phyloP scores from a whole-genome alignment of 1,284 basidiomycete genomes.

The Exobasidium cylindrosporum region DNA sequence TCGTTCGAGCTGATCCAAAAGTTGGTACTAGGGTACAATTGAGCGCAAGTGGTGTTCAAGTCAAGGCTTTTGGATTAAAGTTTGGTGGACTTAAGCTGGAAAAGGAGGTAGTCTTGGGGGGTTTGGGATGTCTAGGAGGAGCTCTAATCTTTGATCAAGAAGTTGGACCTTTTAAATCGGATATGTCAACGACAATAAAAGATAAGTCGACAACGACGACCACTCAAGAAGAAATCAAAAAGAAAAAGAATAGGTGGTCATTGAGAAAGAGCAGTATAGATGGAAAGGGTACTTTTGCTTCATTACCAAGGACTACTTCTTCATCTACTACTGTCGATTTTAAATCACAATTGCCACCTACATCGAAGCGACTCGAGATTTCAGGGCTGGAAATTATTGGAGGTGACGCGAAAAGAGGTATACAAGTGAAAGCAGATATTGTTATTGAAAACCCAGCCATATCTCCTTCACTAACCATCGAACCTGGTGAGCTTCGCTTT shows the following conservation, averaged over 20 bases:
- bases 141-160: slow-evolving; percentile 8
- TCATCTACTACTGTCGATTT: background rate
- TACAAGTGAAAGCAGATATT: slow-evolving; percentile 27
- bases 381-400: slow-evolving; percentile 27
- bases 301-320: background rate
- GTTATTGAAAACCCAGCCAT: slow-evolving; percentile 27
- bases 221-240: background rate
- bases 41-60: slow-evolving; percentile 20
- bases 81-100: slow-evolving; percentile 31
- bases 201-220: background rate
- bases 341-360: background rate
- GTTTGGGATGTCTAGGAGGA: slow-evolving; percentile 30
- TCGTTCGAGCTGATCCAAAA: slow-evolving; percentile 10
- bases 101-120: slow-evolving; percentile 28
- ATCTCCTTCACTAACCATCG: slow-evolving; percentile 9
- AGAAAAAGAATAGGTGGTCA: slow-evolving; percentile 2
- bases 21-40: background rate
- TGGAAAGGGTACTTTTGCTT: background rate
- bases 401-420: slow-evolving; percentile 28
- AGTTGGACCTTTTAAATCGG: background rate
- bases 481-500: slow-evolving; percentile 17
- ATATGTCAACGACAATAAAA: background rate
- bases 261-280: background rate
- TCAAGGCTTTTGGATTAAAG: slow-evolving; percentile 40
- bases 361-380: slow-evolving; percentile 15